Evolutionary conservation across 2,329 filamentous ascomycete genomes (phyloP), one percentile per base, ranked within the genome.

Genomic region (Fusarium nygamai): DNA sequence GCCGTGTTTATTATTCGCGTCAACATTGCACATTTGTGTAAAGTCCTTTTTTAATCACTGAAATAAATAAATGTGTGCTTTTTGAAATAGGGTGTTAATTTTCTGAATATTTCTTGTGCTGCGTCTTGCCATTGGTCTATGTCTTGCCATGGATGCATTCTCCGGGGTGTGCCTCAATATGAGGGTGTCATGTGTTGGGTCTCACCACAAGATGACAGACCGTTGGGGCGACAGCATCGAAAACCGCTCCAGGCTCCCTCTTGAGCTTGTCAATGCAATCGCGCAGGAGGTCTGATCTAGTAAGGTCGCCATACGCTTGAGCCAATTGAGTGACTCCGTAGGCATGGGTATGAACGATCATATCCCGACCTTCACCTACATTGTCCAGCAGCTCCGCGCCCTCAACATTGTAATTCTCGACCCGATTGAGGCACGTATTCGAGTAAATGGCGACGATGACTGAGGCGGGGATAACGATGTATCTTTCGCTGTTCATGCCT

Each of bases 321-420:
- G 10, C 41, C 41, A 1, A 12, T 44, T 6, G n/a, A 44, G n/a
- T 16, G 41, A 44, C 6, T 44, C 3, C 41, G 24, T 16, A 44
- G n/a, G 11, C 10, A 24, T 19, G 16, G 41, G n/a, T 2, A 24
- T 24, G 16, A 4, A 8, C n/a, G n/a, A 44, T 16, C n/a, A 2
- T 44, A 12, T 4, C n/a, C 41, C n/a, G 6, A 44, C 16, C n/a
- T 24, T 44, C 10, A 24, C 5, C 6, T 19, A 8, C 41, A 44
- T 44, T 6, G 3, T 44, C 41, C 41, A 12, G 41, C 41, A 44
- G 6, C n/a, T 24, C 41, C 10, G 41, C 10, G 2, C n/a, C n/a
- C n/a, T 24, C 3, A 8, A 24, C 0, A 8, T 19, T 24, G n/a
- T 1, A 8, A 24, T 44, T 1, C 16, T 44, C 19, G n/a, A 19